phyloP scores from a whole-genome alignment of 257 asterid genomes.

The Capsicum pubescens region DNA sequence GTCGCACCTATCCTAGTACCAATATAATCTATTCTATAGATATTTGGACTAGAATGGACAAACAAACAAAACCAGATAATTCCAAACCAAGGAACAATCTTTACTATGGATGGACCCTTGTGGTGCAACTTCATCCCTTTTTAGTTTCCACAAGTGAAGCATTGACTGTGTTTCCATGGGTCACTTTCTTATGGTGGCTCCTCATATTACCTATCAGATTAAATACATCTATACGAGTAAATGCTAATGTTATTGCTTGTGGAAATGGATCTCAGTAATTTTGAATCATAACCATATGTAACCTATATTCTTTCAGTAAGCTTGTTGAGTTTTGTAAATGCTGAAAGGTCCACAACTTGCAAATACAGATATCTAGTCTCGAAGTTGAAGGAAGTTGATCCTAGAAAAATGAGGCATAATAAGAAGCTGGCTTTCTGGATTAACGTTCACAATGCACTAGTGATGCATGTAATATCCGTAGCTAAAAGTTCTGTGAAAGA shows the following conservation, averaged over 20 bases:
- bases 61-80: too few species aligned
- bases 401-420: slow-evolving; percentile 72
- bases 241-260: neutral
- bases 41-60: too few species aligned
- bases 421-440: slow-evolving; percentile 96
- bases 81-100: too few species aligned
- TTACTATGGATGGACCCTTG: too few species aligned
- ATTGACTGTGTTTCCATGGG: too few species aligned
- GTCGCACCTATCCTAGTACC: too few species aligned
- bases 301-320: neutral
- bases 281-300: neutral
- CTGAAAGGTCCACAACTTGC: neutral
- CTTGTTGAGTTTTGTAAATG: neutral
- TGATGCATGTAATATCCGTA: slow-evolving; percentile 73
- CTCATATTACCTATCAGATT: neutral
- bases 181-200: too few species aligned
- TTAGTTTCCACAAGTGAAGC: too few species aligned
- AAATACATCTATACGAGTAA: neutral
- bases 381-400: slow-evolving; percentile 62
- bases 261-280: neutral
- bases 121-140: too few species aligned
- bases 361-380: slow-evolving; percentile 70
- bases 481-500: neutral
- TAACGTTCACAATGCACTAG: slow-evolving; percentile 87
- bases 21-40: too few species aligned